phyloP scores from a whole-genome alignment of 179 eudicot genomes.

The Gypsophila paniculata region DNA sequence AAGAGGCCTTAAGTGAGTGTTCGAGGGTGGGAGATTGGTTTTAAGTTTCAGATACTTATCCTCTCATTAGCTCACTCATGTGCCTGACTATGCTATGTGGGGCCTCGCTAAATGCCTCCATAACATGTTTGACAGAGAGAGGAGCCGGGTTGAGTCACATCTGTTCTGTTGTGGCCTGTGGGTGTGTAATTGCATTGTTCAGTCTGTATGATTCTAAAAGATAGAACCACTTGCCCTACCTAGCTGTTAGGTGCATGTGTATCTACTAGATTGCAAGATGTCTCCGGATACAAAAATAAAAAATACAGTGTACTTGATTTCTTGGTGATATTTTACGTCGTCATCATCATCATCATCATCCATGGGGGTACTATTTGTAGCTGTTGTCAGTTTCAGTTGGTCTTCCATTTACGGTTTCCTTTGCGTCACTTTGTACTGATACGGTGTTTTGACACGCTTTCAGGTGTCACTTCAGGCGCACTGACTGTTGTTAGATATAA shows the following conservation, averaged over 20 bases:
- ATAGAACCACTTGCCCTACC: neutral
- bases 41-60: neutral
- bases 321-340: neutral
- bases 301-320: neutral
- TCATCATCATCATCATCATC: too few relatives aligned
- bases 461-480: neutral
- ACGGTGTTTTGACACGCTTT: neutral
- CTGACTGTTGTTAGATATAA: neutral
- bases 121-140: neutral
- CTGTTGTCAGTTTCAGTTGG: slow-evolving; percentile 3
- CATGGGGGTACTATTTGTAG: neutral
- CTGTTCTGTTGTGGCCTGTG: neutral
- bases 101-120: neutral
- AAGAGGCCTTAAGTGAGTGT: neutral
- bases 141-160: neutral
- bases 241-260: neutral
- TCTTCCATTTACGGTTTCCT: neutral
- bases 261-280: neutral
- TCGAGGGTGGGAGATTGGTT: neutral
- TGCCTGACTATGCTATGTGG: neutral
- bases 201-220: neutral
- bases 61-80: neutral
- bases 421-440: neutral
- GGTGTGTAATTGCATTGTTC: neutral
- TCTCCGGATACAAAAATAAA: neutral